Conservation (phyloP, 805 yeast genomes). For the Yarrowia sp. region DNA sequence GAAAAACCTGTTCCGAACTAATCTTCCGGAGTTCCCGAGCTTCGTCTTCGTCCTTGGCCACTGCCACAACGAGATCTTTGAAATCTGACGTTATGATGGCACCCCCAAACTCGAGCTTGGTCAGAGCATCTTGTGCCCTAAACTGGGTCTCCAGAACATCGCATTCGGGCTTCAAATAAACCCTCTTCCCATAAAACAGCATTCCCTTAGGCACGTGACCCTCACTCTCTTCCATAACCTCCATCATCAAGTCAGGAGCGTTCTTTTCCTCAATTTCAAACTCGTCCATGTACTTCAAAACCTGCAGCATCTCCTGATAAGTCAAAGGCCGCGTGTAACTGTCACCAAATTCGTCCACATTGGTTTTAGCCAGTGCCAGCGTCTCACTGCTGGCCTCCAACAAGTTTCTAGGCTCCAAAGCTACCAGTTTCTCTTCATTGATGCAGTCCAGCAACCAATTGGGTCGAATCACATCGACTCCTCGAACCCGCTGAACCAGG, state of each 20-base stretch:
- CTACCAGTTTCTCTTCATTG: conserved; percentile 52
- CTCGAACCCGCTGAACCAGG: conserved; percentile 55
- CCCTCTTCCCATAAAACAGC: not conserved
- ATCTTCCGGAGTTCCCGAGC: conserved; percentile 5
- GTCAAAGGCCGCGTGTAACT: conserved; percentile 53
- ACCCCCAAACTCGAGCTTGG: conserved; percentile 21
- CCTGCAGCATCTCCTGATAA: conserved; percentile 1
- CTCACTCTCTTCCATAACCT: not conserved
- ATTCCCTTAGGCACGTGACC: not conserved
- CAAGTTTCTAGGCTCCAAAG: conserved; percentile 60
- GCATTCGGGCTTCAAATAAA: not conserved
- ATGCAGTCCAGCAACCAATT: conserved; percentile 78
- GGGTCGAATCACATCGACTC: conserved; percentile 65
- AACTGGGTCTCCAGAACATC: conserved; percentile 3
- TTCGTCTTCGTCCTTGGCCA: conserved; percentile 9
- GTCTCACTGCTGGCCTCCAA: conserved; percentile 43
- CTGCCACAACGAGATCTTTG: conserved; percentile 1
- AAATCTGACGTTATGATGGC: not conserved
- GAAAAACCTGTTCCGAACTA: conserved; percentile 7
- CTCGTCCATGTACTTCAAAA: conserved; percentile 14
- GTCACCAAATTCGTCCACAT: conserved; percentile 69
- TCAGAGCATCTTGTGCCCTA: not conserved
- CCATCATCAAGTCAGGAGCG: conserved; percentile 1
- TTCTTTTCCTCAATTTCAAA: not conserved
- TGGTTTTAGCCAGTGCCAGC: conserved; percentile 45